Percentiles rank a stretch among this genome's conserved stretches.
Evolutionary conservation across 2,329 filamentous ascomycete genomes (phyloP).

Genomic region (Helotiales sp.): DNA sequence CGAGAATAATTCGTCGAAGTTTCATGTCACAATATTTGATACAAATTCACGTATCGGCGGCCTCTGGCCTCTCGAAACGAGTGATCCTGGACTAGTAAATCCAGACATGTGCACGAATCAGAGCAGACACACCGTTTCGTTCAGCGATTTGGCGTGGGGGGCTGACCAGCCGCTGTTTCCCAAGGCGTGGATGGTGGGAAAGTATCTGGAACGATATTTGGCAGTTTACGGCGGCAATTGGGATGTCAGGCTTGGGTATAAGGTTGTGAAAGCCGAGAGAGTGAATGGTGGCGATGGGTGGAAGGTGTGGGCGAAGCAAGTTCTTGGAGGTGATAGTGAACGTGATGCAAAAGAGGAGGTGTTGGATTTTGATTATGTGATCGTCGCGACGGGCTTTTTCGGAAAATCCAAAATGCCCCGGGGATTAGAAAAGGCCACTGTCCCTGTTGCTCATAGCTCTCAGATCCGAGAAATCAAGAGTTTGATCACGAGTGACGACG

Average conservation of each 20-base stretch:
- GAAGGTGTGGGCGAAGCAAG: slow-evolving; percentile 28
- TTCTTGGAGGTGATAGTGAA: not conserved
- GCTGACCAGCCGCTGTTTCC: slow-evolving; percentile 68
- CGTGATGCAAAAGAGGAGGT: slow-evolving; percentile 8
- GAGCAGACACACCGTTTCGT: slow-evolving; percentile 75
- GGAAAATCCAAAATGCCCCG: slow-evolving; percentile 61
- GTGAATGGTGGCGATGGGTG: slow-evolving; percentile 20
- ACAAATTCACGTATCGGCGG: slow-evolving; percentile 69
- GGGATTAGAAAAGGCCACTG: slow-evolving; percentile 44
- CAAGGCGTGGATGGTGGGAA: slow-evolving; percentile 76
- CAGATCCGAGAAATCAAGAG: slow-evolving; percentile 61
- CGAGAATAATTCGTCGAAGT: slow-evolving; percentile 58
- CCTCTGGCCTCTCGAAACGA: slow-evolving; percentile 69
- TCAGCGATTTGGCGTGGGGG: slow-evolving; percentile 75
- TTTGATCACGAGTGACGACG: slow-evolving; percentile 49
- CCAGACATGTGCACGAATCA: slow-evolving; percentile 76
- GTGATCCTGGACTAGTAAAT: slow-evolving; percentile 59
- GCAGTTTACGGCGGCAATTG: slow-evolving; percentile 53
- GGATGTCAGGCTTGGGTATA: slow-evolving; percentile 31
- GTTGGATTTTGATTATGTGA: slow-evolving; percentile 67
- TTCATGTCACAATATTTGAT: slow-evolving; percentile 75
- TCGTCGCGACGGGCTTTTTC: slow-evolving; percentile 81
- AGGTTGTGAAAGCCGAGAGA: slow-evolving; percentile 31
- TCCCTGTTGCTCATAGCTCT: slow-evolving; percentile 70
- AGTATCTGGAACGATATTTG: slow-evolving; percentile 70